A percentile compares a stretch with the other conserved stretches of the same genome.
These are phyloP conservation scores for Calcarisporium arbuscula DNA, from an alignment of 2,329 filamentous ascomycete genomes.

Conservation along the genomic window DNA sequence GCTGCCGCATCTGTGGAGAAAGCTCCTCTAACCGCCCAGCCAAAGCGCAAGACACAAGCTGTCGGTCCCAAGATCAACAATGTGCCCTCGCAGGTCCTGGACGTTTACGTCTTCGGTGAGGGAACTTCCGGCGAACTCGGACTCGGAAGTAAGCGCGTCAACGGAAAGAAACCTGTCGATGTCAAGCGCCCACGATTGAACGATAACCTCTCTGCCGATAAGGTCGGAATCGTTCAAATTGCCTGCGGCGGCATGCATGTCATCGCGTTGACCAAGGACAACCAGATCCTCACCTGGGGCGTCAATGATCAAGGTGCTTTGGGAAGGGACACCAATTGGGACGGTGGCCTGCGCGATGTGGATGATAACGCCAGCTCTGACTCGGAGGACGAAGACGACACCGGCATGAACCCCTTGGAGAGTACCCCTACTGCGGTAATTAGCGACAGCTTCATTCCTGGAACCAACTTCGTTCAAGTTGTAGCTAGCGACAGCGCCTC, in stretches of 20 bases:
- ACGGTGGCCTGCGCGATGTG: constrained; percentile 54
- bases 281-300: constrained; percentile 79
- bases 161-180: constrained; percentile 57
- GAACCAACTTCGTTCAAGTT: constrained; percentile 57
- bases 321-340: constrained; percentile 65
- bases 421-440: constrained; percentile 59
- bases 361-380: constrained; percentile 46
- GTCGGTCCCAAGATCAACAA: constrained; percentile 52
- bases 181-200: constrained; percentile 80
- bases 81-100: constrained; percentile 14
- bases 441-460: constrained; percentile 51
- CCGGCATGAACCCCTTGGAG: constrained; percentile 65
- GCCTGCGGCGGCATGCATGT: constrained; percentile 80
- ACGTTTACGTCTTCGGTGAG: constrained; percentile 12
- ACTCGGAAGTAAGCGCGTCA: constrained; percentile 39
- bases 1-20: constrained; percentile 9
- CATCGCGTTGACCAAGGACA: constrained; percentile 69
- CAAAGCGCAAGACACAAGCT: constrained; percentile 52
- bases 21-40: constrained; percentile 11
- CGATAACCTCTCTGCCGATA: constrained; percentile 53
- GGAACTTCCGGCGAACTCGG: constrained; percentile 10
- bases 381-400: constrained; percentile 54
- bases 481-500: constrained; percentile 68
- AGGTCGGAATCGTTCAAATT: constrained; percentile 69
- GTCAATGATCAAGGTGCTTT: constrained; percentile 82